Conservation (phyloP, 1,284 basidiomycete genomes). For the Sparassis latifolia region DNA sequence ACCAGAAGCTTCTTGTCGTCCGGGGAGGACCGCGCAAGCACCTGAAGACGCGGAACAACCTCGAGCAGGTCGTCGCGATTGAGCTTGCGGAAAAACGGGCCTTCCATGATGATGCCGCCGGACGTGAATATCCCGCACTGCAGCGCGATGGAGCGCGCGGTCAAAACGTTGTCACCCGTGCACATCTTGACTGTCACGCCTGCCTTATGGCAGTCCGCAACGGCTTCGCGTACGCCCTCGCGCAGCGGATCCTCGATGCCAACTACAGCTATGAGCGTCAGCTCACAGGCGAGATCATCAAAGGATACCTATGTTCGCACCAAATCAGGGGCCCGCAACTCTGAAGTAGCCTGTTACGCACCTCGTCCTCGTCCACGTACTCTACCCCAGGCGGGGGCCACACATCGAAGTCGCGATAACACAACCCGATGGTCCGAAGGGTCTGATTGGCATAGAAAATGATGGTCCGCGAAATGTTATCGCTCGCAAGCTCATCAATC, state of each 20-base stretch:
- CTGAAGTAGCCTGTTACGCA: constrained; percentile 15
- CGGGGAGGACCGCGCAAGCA: constrained; percentile 92
- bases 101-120: constrained; percentile 96
- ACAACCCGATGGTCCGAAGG: constrained; percentile 88
- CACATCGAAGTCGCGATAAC: constrained; percentile 80
- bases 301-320: constrained; percentile 55
- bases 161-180: constrained; percentile 95
- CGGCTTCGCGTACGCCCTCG: constrained; percentile 83
- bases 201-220: constrained; percentile 79
- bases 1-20: constrained; percentile 96
- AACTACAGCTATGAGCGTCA: constrained; percentile 84
- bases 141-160: constrained; percentile 87
- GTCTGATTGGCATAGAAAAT: constrained; percentile 97
- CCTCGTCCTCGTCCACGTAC: constrained; percentile 48
- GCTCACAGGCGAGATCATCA: constrained; percentile 60
- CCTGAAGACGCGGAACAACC: constrained; percentile 66
- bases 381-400: constrained; percentile 73
- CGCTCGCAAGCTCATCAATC: constrained; percentile 60
- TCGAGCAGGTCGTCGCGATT: constrained; percentile 50
- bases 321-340: background rate
- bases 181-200: constrained; percentile 99
- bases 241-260: constrained; percentile 97
- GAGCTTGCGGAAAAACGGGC: constrained; percentile 70
- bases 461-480: constrained; percentile 86
- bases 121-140: constrained; percentile 94